These are phyloP conservation scores for Trichophaea hybrida DNA, from an alignment of 2,329 filamentous ascomycete genomes.

Conservation along the genomic window DNA sequence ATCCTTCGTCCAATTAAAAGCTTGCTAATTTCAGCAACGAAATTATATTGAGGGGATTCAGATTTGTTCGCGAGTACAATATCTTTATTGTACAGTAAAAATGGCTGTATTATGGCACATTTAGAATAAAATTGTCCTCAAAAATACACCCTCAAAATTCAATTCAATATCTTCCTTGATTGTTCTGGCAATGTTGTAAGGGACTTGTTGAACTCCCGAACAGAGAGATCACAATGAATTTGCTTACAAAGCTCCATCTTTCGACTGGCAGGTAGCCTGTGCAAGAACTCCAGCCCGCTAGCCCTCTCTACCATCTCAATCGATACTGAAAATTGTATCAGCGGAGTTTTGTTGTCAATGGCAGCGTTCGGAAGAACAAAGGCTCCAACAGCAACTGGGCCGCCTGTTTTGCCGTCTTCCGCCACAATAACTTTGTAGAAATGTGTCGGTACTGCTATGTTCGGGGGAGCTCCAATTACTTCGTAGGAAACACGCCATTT, in stretches of 20 bases:
- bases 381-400: conserved; percentile 75
- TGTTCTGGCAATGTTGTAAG: background rate
- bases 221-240: conserved; percentile 65
- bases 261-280: conserved; percentile 57
- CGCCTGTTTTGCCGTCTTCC: conserved; percentile 55
- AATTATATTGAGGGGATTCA: background rate
- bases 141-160: background rate
- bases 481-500: conserved; percentile 96
- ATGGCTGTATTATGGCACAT: too few relatives aligned
- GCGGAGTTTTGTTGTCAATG: conserved; percentile 74
- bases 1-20: conserved; percentile 27
- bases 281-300: conserved; percentile 79
- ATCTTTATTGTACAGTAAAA: background rate
- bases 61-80: background rate
- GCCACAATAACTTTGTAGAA: conserved; percentile 99
- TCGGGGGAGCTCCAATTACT: conserved; percentile 84
- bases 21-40: background rate
- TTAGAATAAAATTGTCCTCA: too few relatives aligned
- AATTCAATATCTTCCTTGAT: background rate
- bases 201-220: conserved; percentile 51
- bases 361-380: conserved; percentile 88
- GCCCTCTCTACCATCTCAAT: conserved; percentile 85
- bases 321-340: conserved; percentile 88
- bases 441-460: conserved; percentile 90
- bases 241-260: conserved; percentile 74